Evolutionary conservation across 1,284 basidiomycete genomes (phyloP), one percentile per base, ranked within the genome.

Genomic region (Phellopilus nigrolimitatus): DNA sequence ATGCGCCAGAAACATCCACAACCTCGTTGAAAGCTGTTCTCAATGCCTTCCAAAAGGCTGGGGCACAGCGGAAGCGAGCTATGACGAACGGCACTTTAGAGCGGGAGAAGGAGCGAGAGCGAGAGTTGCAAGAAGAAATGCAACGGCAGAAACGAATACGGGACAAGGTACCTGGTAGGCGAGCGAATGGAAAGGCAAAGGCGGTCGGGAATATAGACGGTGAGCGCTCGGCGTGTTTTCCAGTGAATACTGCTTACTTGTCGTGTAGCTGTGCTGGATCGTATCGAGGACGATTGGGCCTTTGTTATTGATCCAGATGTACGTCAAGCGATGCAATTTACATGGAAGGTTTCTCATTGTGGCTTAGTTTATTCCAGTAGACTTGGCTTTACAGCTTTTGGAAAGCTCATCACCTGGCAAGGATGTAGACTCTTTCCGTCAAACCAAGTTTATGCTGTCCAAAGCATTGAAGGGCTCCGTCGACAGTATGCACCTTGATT

Each of bases 211-310:
- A 88, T 62, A 88, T 89, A 60, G 87, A 89, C 61, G 85, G 87
- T 88, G 61, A 57, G 80, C 45, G 40, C 15, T 24, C 22, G 25
- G 27, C 19, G 10, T 36, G 17, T 10, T 38, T n/a, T 27, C 48
- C 17, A 17, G 30, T 22, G 21, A 31, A 22, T 36, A 21, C 17
- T 10, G 36, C 39, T 42, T n/a, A 48, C 21, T 36, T 24, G 24
- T 48, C 15, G 4, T 51, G 0, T 59, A 93, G 91, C 84, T 53
- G 81, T 97, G 3, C 69, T 98, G 57, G 82, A 88, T 56, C 81
- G 88, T 64, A 89, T 97, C 56, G 82, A 80, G 61, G 84, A 88
- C 58, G 91, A 91, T 53, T 98, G 93, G 92, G 88, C 90, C 55
- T 86, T 91, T 61, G 82, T 95, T 40, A 81, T 89, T 54, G 82